These are phyloP conservation scores for Suzukiozyma palmioleophila DNA, from an alignment of 1,139 yeast species.

Conservation along the genomic window DNA sequence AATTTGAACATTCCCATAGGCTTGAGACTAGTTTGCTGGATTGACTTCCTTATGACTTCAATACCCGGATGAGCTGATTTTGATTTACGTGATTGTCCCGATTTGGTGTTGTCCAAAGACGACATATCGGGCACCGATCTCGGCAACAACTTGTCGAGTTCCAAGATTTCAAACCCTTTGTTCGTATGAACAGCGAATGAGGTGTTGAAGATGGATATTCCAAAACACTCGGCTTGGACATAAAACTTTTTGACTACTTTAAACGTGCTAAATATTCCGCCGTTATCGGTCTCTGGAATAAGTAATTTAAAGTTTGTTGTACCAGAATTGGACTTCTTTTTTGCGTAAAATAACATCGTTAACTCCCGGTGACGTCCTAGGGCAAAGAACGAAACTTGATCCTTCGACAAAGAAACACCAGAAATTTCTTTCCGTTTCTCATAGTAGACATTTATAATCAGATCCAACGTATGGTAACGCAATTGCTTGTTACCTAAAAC, in stretches of 20 bases:
- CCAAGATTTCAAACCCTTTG: slow-evolving; percentile 65
- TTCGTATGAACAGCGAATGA: slow-evolving; percentile 64
- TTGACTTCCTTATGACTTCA: slow-evolving; percentile 30
- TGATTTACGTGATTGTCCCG: slow-evolving; percentile 27
- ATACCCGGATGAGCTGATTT: slow-evolving; percentile 14
- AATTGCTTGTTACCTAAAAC: slow-evolving; percentile 57
- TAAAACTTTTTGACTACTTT: slow-evolving; percentile 46
- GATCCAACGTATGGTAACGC: slow-evolving; percentile 55
- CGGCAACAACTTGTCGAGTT: slow-evolving; percentile 55
- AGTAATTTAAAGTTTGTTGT: slow-evolving; percentile 49
- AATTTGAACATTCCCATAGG: slow-evolving; percentile 66
- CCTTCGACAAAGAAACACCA: slow-evolving; percentile 33
- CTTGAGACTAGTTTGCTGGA: slow-evolving; percentile 33
- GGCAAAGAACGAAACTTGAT: slow-evolving; percentile 47
- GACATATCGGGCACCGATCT: slow-evolving; percentile 52
- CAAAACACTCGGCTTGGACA: slow-evolving; percentile 51
- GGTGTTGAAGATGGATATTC: slow-evolving; percentile 54
- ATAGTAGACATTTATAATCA: slow-evolving; percentile 35
- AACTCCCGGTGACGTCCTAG: slow-evolving; percentile 61
- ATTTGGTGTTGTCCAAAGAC: slow-evolving; percentile 16
- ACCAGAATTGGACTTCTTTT: slow-evolving; percentile 43
- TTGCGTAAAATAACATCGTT: slow-evolving; percentile 52
- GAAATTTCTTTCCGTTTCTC: slow-evolving; percentile 28
- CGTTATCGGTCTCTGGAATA: slow-evolving; percentile 47
- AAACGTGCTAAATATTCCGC: slow-evolving; percentile 47